These are phyloP conservation scores for Iris pallida DNA, from an alignment of 116 monocot species.

Conservation along the genomic window DNA sequence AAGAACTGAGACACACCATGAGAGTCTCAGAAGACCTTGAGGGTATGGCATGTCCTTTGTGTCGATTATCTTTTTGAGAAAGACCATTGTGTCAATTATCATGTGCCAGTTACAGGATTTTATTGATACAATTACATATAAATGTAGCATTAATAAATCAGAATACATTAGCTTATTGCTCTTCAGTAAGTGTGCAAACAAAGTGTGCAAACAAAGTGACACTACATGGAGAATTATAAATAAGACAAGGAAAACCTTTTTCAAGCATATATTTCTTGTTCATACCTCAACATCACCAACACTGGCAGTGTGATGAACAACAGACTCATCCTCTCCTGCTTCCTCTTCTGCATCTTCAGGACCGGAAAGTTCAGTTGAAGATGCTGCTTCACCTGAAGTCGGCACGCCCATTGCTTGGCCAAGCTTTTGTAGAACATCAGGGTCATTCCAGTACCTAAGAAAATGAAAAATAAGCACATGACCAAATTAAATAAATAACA, in stretches of 20 bases:
- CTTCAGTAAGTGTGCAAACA: too few species aligned
- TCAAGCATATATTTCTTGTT: neutral
- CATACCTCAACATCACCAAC: conserved; percentile 55
- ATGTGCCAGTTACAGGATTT: too few species aligned
- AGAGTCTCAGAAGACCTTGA: too few species aligned
- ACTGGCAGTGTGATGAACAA: conserved; percentile 60
- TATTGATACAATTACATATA: too few species aligned
- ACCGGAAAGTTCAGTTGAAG: conserved; percentile 26
- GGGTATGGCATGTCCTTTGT: too few species aligned
- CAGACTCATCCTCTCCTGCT: conserved; percentile 43
- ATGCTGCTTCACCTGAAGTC: conserved; percentile 35
- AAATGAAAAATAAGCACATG: neutral
- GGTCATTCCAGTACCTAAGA: conserved; percentile 84
- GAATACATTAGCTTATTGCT: too few species aligned
- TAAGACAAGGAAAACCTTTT: neutral
- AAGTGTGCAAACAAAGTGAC: too few species aligned
- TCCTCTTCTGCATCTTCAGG: conserved; percentile 36
- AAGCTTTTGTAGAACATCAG: conserved; percentile 67
- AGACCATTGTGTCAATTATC: too few species aligned
- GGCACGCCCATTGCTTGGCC: conserved; percentile 70
- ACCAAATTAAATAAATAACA: neutral
- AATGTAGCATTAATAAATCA: too few species aligned
- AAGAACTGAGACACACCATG: too few species aligned
- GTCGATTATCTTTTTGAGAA: too few species aligned
- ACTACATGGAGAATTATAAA: conserved; percentile 1